Evolutionary conservation across 2,329 filamentous ascomycete species (phyloP).

Genomic region (Meredithiella fracta): DNA sequence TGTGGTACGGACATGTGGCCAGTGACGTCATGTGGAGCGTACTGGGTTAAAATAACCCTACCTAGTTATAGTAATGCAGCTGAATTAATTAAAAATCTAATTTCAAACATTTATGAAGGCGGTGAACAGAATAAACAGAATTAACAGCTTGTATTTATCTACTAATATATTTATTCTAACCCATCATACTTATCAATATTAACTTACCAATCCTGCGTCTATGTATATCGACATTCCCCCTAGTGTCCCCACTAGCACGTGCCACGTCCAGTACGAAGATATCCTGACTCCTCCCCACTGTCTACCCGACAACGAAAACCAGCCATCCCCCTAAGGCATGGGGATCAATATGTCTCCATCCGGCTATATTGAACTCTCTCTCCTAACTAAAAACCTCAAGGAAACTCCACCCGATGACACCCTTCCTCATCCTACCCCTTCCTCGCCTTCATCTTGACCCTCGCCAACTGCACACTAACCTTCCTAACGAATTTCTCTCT

Average conservation of each 20-base stretch:
- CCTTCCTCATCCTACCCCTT: neutral
- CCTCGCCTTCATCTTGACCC: neutral
- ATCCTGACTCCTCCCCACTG: neutral
- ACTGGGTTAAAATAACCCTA: neutral
- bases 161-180: too few species aligned
- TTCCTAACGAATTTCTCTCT: neutral
- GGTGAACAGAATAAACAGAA: too few species aligned
- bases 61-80: too few species aligned
- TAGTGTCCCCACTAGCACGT: neutral
- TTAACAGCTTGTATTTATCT: too few species aligned
- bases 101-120: too few species aligned
- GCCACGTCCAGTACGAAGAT: neutral
- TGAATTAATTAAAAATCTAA: too few species aligned
- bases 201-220: neutral
- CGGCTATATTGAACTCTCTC: neutral
- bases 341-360: neutral
- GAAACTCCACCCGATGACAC: too few species aligned
- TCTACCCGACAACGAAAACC: neutral
- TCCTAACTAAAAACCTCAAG: too few species aligned
- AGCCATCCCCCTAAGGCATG: neutral
- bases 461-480: constrained; percentile 1
- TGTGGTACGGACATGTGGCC: too few species aligned
- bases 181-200: neutral
- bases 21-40: too few species aligned
- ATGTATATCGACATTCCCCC: neutral